phyloP scores from a whole-genome alignment of 495 filamentous ascomycete genomes.

The Thermothielavioides terrestris region DNA sequence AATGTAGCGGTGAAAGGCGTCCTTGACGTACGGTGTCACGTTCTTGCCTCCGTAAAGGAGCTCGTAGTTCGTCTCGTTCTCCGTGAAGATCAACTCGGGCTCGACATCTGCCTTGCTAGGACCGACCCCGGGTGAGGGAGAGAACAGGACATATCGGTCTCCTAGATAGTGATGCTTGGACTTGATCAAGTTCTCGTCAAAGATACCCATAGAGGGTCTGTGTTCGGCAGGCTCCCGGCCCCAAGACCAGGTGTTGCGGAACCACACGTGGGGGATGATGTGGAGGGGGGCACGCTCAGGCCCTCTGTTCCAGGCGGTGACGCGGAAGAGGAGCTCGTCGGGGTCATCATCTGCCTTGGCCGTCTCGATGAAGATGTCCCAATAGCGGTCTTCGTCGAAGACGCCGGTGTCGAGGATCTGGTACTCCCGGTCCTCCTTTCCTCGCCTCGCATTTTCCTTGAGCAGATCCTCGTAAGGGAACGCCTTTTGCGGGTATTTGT shows the following conservation, averaged over 20 bases:
- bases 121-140: constrained; percentile 79
- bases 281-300: constrained; percentile 84
- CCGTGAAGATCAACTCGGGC: constrained; percentile 80
- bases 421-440: constrained; percentile 72
- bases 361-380: constrained; percentile 95
- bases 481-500: constrained; percentile 87
- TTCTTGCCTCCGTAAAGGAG: constrained; percentile 70
- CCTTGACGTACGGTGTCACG: constrained; percentile 77
- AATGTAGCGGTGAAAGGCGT: constrained; percentile 85
- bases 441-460: constrained; percentile 69
- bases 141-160: constrained; percentile 73
- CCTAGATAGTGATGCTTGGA: constrained; percentile 71
- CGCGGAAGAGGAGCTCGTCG: constrained; percentile 86
- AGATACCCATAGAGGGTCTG: constrained; percentile 64
- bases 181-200: constrained; percentile 56
- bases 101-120: constrained; percentile 70
- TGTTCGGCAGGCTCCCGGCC: constrained; percentile 60
- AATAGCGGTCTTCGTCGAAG: constrained; percentile 88
- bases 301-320: constrained; percentile 92
- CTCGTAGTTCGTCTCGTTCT: constrained; percentile 86
- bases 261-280: constrained; percentile 93
- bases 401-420: constrained; percentile 85
- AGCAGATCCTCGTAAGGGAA: constrained; percentile 88
- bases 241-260: constrained; percentile 95
- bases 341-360: constrained; percentile 85